Conservation (phyloP, 1,284 basidiomycete species). For the Sphagnurus paluster region DNA sequence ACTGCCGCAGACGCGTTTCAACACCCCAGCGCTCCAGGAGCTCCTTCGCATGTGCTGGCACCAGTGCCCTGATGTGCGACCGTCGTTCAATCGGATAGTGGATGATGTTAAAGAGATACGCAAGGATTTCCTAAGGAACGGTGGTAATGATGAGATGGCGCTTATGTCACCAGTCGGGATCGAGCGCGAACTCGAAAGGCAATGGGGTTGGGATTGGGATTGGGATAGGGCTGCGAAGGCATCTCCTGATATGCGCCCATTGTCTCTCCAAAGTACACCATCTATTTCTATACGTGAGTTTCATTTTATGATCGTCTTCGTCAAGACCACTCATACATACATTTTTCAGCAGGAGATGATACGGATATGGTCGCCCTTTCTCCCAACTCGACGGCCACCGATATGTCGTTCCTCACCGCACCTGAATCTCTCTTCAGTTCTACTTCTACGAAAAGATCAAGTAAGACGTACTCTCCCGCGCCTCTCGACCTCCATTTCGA, state of each 20-base stretch:
- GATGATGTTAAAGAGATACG: constrained; percentile 29
- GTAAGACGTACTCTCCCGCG: too few relatives aligned
- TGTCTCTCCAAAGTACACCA: constrained; percentile 20
- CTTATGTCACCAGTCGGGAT: constrained; percentile 12
- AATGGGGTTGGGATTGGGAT: constrained; percentile 19
- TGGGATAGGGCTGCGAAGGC: constrained; percentile 11
- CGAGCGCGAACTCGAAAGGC: constrained; percentile 2
- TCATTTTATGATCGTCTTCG: background rate
- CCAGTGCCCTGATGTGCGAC: constrained; percentile 28
- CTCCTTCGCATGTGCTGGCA: constrained; percentile 36
- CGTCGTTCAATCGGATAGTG: constrained; percentile 31
- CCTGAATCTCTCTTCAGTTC: constrained; percentile 11
- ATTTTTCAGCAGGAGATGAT: too few relatives aligned
- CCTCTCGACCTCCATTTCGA: background rate
- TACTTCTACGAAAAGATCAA: background rate
- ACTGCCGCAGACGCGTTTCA: constrained; percentile 41
- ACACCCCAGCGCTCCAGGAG: constrained; percentile 30
- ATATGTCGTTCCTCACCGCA: background rate
- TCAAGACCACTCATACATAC: too few relatives aligned
- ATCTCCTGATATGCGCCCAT: constrained; percentile 36
- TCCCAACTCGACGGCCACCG: too few relatives aligned
- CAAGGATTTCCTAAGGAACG: constrained; percentile 17
- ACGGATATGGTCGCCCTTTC: too few relatives aligned
- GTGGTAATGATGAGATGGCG: constrained; percentile 9
- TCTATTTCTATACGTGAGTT: too few relatives aligned